Percentiles rank a stretch among this genome's conserved stretches.
These are phyloP conservation scores for Coprinopsis marcescibilis DNA, from an alignment of 768 basidiomycete genomes.

Conservation along the genomic window DNA sequence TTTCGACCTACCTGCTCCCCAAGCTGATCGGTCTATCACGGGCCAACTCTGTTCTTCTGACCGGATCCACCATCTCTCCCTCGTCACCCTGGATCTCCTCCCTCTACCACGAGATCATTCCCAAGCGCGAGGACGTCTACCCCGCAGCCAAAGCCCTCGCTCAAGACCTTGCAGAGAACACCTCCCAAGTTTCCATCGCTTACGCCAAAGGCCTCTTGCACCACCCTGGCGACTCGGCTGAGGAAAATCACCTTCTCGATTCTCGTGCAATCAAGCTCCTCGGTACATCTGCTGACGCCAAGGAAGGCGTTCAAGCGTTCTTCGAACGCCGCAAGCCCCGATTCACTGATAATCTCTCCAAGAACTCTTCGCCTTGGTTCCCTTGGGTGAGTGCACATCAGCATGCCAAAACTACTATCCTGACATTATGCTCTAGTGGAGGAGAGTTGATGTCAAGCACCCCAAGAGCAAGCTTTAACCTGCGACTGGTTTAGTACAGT, in stretches of 20 bases:
- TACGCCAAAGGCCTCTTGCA: slow-evolving; percentile 48
- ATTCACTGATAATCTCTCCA: slow-evolving; percentile 40
- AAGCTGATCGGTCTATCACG: slow-evolving; percentile 47
- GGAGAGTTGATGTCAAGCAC: slow-evolving; percentile 26
- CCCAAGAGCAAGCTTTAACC: slow-evolving; percentile 31
- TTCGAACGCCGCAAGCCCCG: slow-evolving; percentile 39
- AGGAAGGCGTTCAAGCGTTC: slow-evolving; percentile 45
- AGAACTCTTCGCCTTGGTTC: slow-evolving; percentile 35
- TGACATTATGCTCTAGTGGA: slow-evolving; percentile 28
- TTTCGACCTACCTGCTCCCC: slow-evolving; percentile 44
- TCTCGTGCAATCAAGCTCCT: slow-evolving; percentile 41
- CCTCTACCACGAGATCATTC: slow-evolving; percentile 43
- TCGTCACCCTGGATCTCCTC: slow-evolving; percentile 37
- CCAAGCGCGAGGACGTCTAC: slow-evolving; percentile 46
- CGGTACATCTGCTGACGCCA: slow-evolving; percentile 33
- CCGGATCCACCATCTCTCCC: slow-evolving; percentile 38
- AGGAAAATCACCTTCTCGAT: slow-evolving; percentile 51
- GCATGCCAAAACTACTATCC: neutral
- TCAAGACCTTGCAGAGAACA: slow-evolving; percentile 43
- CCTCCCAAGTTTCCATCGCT: slow-evolving; percentile 46
- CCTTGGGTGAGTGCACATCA: slow-evolving; percentile 41
- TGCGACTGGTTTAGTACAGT: too few relatives aligned
- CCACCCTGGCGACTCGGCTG: slow-evolving; percentile 41
- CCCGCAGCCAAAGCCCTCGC: slow-evolving; percentile 48
- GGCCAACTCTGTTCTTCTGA: slow-evolving; percentile 45